phyloP scores from a whole-genome alignment of 176 grass and related monocot genomes.

The Oryza punctata region DNA sequence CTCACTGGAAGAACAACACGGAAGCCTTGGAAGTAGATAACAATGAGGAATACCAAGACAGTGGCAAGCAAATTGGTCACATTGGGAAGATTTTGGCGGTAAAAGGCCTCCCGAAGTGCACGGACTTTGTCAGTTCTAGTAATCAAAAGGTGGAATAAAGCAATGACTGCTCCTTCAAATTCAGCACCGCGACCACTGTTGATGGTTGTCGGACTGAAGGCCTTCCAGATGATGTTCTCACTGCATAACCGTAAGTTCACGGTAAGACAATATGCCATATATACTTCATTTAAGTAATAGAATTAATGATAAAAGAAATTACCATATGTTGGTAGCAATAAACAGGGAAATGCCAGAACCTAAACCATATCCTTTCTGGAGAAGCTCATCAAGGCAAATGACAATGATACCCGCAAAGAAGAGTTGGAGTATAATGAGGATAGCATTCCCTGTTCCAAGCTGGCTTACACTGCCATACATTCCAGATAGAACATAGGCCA shows the following conservation, averaged over 20 bases:
- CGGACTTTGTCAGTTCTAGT: conserved; percentile 51
- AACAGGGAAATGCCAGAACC: conserved; percentile 61
- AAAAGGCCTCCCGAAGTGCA: conserved; percentile 56
- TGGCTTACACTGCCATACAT: too few relatives aligned
- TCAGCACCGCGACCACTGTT: conserved; percentile 58
- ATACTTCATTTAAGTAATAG: background rate
- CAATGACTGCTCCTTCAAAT: conserved; percentile 62
- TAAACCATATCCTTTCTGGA: conserved; percentile 57
- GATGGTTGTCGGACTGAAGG: conserved; percentile 48
- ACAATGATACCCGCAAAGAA: conserved; percentile 62
- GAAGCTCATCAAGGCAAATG: conserved; percentile 58
- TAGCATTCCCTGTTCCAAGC: background rate
- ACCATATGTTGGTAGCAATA: conserved; percentile 63
- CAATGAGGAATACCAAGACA: conserved; percentile 60
- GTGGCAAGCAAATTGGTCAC: conserved; percentile 60
- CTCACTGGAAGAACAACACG: conserved; percentile 52
- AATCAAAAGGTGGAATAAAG: conserved; percentile 52
- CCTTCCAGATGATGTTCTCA: too few relatives aligned
- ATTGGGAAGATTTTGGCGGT: conserved; percentile 62
- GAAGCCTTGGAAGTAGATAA: conserved; percentile 64
- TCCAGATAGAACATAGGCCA: too few relatives aligned
- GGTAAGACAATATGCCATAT: background rate
- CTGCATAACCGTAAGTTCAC: conserved; percentile 12
- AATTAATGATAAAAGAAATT: background rate
- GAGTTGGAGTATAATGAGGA: conserved; percentile 61